Evolutionary conservation across 768 basidiomycete genomes (phyloP).

Genomic region (Holtermanniella nyarrowii): DNA sequence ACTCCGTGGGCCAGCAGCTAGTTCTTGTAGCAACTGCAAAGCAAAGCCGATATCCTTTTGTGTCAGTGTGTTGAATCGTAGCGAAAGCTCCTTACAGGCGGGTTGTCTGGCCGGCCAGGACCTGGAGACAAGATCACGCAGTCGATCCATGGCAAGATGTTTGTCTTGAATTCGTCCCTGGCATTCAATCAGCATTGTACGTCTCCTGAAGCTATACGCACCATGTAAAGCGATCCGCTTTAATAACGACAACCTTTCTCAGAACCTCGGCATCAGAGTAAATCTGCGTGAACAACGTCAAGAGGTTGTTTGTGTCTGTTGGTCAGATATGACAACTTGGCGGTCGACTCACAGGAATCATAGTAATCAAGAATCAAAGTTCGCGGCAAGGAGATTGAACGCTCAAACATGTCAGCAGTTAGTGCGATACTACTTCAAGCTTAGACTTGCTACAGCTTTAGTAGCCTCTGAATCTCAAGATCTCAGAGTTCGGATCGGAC

Average conservation of each 20-base stretch:
- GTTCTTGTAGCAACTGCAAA: slow-evolving; percentile 22
- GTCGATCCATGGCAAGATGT: slow-evolving; percentile 35
- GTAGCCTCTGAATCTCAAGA: too few species aligned
- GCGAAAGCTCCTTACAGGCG: slow-evolving; percentile 12
- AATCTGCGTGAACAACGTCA: slow-evolving; percentile 37
- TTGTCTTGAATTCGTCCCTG: slow-evolving; percentile 26
- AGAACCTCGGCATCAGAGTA: slow-evolving; percentile 31
- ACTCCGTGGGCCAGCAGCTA: slow-evolving; percentile 9
- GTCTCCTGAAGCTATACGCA: slow-evolving; percentile 5
- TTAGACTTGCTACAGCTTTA: too few species aligned
- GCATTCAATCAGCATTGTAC: not conserved
- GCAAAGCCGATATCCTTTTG: slow-evolving; percentile 35
- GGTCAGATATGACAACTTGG: not conserved
- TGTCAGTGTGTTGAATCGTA: not conserved
- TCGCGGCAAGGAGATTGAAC: slow-evolving; percentile 13
- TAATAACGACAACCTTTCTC: slow-evolving; percentile 36
- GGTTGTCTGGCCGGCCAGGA: slow-evolving; percentile 37
- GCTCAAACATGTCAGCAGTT: too few species aligned
- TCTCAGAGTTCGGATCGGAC: too few species aligned
- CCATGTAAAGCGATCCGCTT: slow-evolving; percentile 35
- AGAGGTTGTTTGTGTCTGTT: slow-evolving; percentile 40
- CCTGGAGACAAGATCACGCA: slow-evolving; percentile 42
- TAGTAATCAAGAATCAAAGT: slow-evolving; percentile 41
- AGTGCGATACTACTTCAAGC: too few species aligned
- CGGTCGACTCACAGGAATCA: slow-evolving; percentile 31